phyloP scores from a whole-genome alignment of 805 yeast genomes.

The Wickerhamomyces sydowiorum region DNA sequence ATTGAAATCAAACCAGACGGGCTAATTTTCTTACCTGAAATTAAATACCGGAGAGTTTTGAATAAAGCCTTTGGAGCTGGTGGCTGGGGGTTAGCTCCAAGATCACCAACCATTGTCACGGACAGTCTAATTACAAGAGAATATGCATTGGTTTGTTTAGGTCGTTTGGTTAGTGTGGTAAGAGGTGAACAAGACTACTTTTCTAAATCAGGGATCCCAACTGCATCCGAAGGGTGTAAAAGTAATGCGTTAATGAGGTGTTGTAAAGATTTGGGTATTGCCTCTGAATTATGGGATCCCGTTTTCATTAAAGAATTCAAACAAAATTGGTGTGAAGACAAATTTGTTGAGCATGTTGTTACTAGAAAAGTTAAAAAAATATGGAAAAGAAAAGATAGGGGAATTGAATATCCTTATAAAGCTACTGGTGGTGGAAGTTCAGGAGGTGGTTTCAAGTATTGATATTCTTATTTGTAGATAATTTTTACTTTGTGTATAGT shows the following conservation, averaged over 20 bases:
- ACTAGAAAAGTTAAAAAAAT: slow-evolving; percentile 84
- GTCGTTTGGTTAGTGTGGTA: slow-evolving; percentile 84
- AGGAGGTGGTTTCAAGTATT: no score
- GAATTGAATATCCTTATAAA: slow-evolving; percentile 83
- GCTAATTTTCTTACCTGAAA: slow-evolving; percentile 84
- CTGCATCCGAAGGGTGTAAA: slow-evolving; percentile 96
- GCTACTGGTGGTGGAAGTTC: slow-evolving; percentile 8
- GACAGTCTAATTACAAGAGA: slow-evolving; percentile 78
- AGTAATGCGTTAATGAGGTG: slow-evolving; percentile 97
- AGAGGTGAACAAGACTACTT: slow-evolving; percentile 95
- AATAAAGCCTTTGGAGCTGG: slow-evolving; percentile 97
- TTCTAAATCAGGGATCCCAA: slow-evolving; percentile 79
- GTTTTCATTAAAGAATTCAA: slow-evolving; percentile 71
- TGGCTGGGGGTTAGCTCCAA: slow-evolving; percentile 96
- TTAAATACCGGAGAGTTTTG: slow-evolving; percentile 85
- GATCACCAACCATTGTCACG: slow-evolving; percentile 78
- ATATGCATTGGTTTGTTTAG: slow-evolving; percentile 81
- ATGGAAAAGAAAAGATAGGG: slow-evolving; percentile 85
- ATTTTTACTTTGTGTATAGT: no score
- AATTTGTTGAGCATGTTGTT: slow-evolving; percentile 77
- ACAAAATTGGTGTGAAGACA: slow-evolving; percentile 63
- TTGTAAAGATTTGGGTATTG: slow-evolving; percentile 95
- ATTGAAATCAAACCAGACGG: slow-evolving; percentile 97
- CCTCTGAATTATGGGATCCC: slow-evolving; percentile 98
- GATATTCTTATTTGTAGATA: no score